A percentile compares a stretch with the other conserved stretches of the same genome.
phyloP scores from a whole-genome alignment of 805 yeast species.

The Danielia oregonensis region DNA sequence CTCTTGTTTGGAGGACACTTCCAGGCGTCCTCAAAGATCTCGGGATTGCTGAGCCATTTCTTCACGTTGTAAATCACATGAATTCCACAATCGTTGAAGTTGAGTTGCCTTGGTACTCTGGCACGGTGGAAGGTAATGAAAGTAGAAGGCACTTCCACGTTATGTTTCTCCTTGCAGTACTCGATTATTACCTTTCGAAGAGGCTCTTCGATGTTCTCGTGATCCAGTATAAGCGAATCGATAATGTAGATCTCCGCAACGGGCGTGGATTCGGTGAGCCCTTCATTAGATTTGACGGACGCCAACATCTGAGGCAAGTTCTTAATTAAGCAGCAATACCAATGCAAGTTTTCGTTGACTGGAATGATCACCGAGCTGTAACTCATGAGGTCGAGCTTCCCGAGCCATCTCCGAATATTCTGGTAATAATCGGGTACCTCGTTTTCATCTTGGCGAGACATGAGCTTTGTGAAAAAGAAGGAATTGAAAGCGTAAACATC shows the following conservation, averaged over 20 bases:
- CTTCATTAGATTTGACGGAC: neutral
- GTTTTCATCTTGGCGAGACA: slow-evolving; percentile 23
- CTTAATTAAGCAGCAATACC: slow-evolving; percentile 79
- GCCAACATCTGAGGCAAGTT: slow-evolving; percentile 39
- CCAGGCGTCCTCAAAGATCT: slow-evolving; percentile 50
- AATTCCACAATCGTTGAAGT: slow-evolving; percentile 92
- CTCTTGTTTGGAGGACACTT: slow-evolving; percentile 14
- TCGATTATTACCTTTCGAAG: slow-evolving; percentile 56
- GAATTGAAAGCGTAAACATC: slow-evolving; percentile 68
- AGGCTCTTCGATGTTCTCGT: slow-evolving; percentile 48
- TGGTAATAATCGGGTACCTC: slow-evolving; percentile 43
- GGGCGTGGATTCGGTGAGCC: neutral
- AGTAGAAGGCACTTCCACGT: slow-evolving; percentile 40
- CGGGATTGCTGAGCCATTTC: slow-evolving; percentile 51
- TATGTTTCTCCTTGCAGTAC: slow-evolving; percentile 66
- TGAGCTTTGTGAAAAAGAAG: slow-evolving; percentile 71
- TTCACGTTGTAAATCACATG: slow-evolving; percentile 76
- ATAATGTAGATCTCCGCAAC: slow-evolving; percentile 49
- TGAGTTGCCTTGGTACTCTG: slow-evolving; percentile 77
- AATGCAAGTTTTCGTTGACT: slow-evolving; percentile 75
- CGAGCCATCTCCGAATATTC: slow-evolving; percentile 76
- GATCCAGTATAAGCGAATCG: slow-evolving; percentile 71
- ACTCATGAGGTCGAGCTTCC: slow-evolving; percentile 54
- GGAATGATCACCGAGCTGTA: slow-evolving; percentile 71
- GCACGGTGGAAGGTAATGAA: slow-evolving; percentile 48